A percentile compares a stretch with the other conserved stretches of the same genome.
Conservation (phyloP, 2,329 filamentous ascomycete genomes). For the Teratosphaeria destructans region DNA sequence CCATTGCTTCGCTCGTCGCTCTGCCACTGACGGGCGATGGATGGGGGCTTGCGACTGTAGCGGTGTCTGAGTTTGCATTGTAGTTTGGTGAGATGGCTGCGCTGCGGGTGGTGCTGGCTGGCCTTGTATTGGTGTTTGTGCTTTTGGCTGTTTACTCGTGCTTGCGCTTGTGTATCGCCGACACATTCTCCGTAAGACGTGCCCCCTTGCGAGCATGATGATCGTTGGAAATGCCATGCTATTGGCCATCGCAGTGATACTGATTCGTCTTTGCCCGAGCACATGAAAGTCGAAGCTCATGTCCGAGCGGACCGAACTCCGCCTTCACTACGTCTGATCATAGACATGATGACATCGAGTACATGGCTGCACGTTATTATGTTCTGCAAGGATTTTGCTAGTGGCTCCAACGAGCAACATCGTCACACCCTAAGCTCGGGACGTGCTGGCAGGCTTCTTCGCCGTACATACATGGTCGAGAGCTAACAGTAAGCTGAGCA, state of each 20-base stretch:
- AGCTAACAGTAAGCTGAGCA: no score
- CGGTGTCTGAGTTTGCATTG: not conserved
- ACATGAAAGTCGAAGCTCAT: not conserved
- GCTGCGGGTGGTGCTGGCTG: not conserved
- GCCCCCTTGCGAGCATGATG: not conserved
- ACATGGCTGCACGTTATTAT: no score
- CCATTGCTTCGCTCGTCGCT: slow-evolving; percentile 3
- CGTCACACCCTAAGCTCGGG: no score
- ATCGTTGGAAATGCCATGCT: not conserved
- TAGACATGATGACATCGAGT: no score
- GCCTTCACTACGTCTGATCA: no score
- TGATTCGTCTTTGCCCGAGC: not conserved
- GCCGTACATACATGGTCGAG: no score
- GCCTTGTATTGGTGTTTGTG: not conserved
- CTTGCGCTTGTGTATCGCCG: not conserved
- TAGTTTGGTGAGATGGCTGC: not conserved
- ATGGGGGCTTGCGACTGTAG: not conserved
- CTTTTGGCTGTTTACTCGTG: not conserved
- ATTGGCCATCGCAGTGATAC: not conserved
- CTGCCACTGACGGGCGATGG: not conserved
- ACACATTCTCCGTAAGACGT: not conserved
- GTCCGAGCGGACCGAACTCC: not conserved
- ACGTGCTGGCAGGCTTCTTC: no score
- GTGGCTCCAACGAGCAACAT: no score
- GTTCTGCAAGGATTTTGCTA: no score